Conservation (phyloP, 352 stramenopile species). For the Globisporangium yorkense region DNA sequence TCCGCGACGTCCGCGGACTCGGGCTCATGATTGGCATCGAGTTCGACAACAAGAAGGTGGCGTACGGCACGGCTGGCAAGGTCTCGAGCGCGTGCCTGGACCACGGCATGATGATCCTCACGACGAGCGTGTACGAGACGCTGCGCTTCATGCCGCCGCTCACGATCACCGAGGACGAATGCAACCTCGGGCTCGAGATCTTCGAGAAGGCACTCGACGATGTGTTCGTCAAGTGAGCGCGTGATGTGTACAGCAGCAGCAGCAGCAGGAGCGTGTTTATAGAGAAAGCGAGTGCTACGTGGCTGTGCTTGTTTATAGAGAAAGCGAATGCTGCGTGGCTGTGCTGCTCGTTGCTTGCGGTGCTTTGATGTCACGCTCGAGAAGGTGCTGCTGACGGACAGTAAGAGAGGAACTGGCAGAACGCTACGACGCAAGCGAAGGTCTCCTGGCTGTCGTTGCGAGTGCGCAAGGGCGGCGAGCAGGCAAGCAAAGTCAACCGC, state of each 20-base stretch:
- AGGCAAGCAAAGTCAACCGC: too few relatives aligned
- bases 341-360: too few relatives aligned
- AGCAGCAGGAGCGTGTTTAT: neutral
- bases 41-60: conserved; percentile 62
- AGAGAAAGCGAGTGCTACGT: neutral
- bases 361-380: too few relatives aligned
- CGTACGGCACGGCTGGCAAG: conserved; percentile 57
- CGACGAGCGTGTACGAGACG: conserved; percentile 90
- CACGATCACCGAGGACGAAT: conserved; percentile 81
- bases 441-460: too few relatives aligned
- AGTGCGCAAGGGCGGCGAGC: too few relatives aligned
- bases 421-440: too few relatives aligned
- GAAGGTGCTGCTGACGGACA: too few relatives aligned
- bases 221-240: conserved; percentile 23
- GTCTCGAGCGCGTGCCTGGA: conserved; percentile 81
- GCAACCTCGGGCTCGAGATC: conserved; percentile 39
- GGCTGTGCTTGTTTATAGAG: neutral
- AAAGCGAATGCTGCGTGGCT: neutral
- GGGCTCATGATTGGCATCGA: conserved; percentile 92
- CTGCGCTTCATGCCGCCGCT: conserved; percentile 91
- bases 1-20: conserved; percentile 86
- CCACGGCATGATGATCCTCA: conserved; percentile 88
- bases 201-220: conserved; percentile 56
- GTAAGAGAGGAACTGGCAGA: too few relatives aligned
- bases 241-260: neutral